These are phyloP conservation scores for Trapa incisa DNA, from an alignment of 345 rosid genomes.

Conservation along the genomic window DNA sequence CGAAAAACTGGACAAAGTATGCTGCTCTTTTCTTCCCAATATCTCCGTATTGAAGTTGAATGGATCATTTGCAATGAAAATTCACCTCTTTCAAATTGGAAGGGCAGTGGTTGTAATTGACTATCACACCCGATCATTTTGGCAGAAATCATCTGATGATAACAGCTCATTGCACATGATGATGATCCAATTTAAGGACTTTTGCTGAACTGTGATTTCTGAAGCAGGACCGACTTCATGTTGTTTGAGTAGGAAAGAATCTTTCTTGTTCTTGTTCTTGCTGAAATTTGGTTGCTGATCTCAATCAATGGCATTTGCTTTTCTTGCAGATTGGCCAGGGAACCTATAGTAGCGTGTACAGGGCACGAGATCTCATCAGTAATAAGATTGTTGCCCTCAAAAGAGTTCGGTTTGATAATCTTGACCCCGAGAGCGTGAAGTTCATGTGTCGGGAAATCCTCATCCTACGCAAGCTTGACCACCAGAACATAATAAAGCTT, in stretches of 20 bases:
- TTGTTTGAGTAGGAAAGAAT: no score
- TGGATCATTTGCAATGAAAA: no score
- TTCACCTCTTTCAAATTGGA: no score
- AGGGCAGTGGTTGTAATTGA: no score
- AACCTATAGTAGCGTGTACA: conserved; percentile 88
- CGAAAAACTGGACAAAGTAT: conserved; percentile 79
- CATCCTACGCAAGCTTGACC: conserved; percentile 53
- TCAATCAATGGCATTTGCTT: background rate
- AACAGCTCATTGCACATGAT: no score
- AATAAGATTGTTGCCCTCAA: conserved; percentile 90
- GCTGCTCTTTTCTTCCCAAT: background rate
- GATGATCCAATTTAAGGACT: no score
- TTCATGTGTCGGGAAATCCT: conserved; percentile 98
- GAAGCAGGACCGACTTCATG: no score
- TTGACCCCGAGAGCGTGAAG: conserved; percentile 82
- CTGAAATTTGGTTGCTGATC: background rate
- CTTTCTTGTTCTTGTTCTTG: no score
- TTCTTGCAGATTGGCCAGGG: conserved; percentile 78
- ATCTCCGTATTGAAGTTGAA: background rate
- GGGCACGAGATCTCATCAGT: conserved; percentile 63
- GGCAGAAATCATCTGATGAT: no score
- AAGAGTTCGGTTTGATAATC: conserved; percentile 87
- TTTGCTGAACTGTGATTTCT: no score
- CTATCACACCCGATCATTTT: no score
- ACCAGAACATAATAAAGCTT: conserved; percentile 81